These are phyloP conservation scores for Bacterosira constricta DNA, from an alignment of 108 stramenopile species.

Conservation along the genomic window DNA sequence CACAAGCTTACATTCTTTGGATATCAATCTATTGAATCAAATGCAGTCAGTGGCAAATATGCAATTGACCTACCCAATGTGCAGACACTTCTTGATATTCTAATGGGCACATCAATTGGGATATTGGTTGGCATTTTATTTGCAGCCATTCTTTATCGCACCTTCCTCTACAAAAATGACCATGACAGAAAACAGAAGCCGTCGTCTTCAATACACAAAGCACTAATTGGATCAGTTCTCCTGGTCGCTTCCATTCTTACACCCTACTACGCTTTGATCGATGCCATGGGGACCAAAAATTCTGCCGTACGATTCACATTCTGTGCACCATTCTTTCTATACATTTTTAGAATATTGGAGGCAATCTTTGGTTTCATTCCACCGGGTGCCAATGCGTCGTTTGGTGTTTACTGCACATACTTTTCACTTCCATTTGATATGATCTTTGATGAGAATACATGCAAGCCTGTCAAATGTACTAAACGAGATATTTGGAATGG, in stretches of 20 bases:
- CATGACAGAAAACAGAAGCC: not conserved
- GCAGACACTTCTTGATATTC: not conserved
- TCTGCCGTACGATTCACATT: slow-evolving; percentile 33
- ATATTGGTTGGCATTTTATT: slow-evolving; percentile 13
- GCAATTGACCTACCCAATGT: slow-evolving; percentile 13
- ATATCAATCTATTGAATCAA: not conserved
- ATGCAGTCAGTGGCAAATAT: slow-evolving; percentile 18
- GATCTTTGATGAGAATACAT: slow-evolving; percentile 6
- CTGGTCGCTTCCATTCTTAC: not conserved
- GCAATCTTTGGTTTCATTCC: slow-evolving; percentile 26
- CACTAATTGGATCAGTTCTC: slow-evolving; percentile 16
- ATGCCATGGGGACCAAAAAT: slow-evolving; percentile 8
- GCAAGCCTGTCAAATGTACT: not conserved
- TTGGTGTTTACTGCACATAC: slow-evolving; percentile 10
- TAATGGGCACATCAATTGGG: not conserved
- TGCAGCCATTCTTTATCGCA: slow-evolving; percentile 12
- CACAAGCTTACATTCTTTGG: not conserved
- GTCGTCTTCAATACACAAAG: not conserved
- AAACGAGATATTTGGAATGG: slow-evolving; percentile 4
- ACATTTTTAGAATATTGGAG: slow-evolving; percentile 27
- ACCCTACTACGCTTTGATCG: slow-evolving; percentile 21
- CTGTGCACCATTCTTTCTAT: slow-evolving; percentile 29
- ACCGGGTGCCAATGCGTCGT: slow-evolving; percentile 5
- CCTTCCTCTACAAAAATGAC: no score
- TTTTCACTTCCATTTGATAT: slow-evolving; percentile 29